Conservation (phyloP, 78 protist genomes). For the Bodo saltans region DNA sequence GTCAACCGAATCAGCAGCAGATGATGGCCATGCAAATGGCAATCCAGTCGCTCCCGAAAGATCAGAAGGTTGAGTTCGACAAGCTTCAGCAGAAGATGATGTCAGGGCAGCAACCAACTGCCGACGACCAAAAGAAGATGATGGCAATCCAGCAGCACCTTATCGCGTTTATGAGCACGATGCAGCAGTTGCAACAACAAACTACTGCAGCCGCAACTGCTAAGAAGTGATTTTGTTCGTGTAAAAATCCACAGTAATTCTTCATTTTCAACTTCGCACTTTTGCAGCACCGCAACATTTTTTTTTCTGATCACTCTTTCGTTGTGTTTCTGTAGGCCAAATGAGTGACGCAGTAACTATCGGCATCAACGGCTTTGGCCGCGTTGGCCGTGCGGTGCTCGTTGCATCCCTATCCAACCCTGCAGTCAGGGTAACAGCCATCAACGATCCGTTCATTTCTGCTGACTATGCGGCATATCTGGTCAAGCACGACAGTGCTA, state of each 20-base stretch:
- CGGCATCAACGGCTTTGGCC: conserved; percentile 97
- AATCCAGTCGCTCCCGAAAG: not conserved
- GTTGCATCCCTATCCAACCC: conserved; percentile 52
- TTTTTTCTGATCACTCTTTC: no score
- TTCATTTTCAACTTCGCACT: no score
- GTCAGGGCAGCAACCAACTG: not conserved
- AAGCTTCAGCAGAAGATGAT: not conserved
- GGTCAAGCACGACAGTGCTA: conserved; percentile 89
- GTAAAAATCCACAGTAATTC: no score
- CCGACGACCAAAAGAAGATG: not conserved
- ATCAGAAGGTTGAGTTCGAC: not conserved
- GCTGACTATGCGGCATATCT: conserved; percentile 80
- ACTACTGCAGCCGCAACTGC: no score
- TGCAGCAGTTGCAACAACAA: not conserved
- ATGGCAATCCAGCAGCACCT: not conserved
- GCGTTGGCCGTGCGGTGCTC: conserved; percentile 96
- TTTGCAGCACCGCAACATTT: no score
- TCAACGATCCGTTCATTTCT: conserved; percentile 97
- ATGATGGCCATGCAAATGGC: not conserved
- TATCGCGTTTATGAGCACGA: not conserved
- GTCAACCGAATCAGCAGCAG: not conserved
- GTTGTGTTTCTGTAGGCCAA: no score
- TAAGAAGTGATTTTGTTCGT: no score
- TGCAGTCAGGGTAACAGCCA: conserved; percentile 68
- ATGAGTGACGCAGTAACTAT: no score